These are phyloP conservation scores for Solanum sparsipilum DNA, from an alignment of 257 asterid genomes.

Conservation along the genomic window DNA sequence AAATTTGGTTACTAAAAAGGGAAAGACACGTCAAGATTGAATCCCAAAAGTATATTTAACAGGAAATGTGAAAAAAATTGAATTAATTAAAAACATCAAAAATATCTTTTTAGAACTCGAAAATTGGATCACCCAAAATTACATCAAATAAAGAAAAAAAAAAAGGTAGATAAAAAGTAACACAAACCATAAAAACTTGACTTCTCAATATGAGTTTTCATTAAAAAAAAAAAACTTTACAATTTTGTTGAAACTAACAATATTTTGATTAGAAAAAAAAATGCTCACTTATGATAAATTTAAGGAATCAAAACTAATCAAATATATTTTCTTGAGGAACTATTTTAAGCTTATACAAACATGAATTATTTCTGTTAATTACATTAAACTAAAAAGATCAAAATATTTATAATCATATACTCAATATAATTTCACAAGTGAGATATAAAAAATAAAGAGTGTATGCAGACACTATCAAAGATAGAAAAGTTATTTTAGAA, in stretches of 20 bases:
- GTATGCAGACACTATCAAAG: too few species aligned
- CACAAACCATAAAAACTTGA: not conserved
- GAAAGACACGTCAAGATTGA: too few species aligned
- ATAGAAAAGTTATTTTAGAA: not conserved
- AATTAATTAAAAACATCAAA: too few species aligned
- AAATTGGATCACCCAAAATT: not conserved
- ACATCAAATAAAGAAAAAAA: not conserved
- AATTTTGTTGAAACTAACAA: not conserved
- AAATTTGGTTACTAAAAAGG: too few species aligned
- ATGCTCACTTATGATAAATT: not conserved
- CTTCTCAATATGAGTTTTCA: not conserved
- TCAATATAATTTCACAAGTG: too few species aligned
- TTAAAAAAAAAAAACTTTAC: not conserved
- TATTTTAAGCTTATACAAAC: not conserved
- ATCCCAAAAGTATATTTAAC: not conserved
- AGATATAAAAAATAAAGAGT: too few species aligned
- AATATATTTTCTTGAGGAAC: not conserved
- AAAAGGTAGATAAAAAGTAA: not conserved
- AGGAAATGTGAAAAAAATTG: not conserved
- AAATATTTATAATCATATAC: too few species aligned
- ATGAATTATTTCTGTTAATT: not conserved
- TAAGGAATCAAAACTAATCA: not conserved
- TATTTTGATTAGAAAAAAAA: not conserved
- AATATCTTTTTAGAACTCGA: not conserved
- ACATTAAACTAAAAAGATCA: not conserved